Evolutionary conservation across 75 land plant genomes (phyloP).

Genomic region (Selaginella moellendorffii): DNA sequence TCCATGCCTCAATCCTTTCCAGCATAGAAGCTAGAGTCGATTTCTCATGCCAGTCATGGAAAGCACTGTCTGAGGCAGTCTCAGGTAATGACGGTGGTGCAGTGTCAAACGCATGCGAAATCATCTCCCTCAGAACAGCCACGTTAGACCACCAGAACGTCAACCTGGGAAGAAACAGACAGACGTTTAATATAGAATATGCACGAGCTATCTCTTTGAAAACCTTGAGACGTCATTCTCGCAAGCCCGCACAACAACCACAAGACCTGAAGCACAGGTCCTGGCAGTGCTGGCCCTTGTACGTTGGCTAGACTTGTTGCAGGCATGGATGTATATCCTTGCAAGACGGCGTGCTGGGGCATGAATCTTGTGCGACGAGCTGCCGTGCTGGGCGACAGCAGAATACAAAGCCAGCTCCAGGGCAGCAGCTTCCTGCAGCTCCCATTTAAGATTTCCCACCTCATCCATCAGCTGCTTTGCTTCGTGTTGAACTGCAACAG

Average conservation of each 20-base stretch:
- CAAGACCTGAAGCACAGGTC: conserved; percentile 61
- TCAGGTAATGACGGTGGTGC: conserved; percentile 13
- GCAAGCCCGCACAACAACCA: conserved; percentile 61
- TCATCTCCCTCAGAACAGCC: conserved; percentile 60
- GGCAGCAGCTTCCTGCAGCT: conserved; percentile 74
- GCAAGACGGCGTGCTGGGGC: conserved; percentile 91
- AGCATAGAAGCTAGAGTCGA: conserved; percentile 52
- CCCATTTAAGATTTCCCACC: conserved; percentile 60
- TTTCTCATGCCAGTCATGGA: conserved; percentile 67
- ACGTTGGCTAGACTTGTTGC: conserved; percentile 55
- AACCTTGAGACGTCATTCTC: conserved; percentile 91
- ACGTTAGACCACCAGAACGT: conserved; percentile 93
- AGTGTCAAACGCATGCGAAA: conserved; percentile 52
- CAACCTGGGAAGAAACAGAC: too few species aligned
- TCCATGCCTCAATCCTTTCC: conserved; percentile 72
- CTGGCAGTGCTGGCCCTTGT: conserved; percentile 60
- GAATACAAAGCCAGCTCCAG: conserved; percentile 82
- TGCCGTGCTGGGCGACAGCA: conserved; percentile 68
- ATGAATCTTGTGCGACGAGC: conserved; percentile 79
- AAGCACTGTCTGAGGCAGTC: neutral
- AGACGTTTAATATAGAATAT: neutral
- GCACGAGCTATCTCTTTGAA: neutral
- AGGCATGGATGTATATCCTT: conserved; percentile 75
- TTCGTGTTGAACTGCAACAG: conserved; percentile 20
- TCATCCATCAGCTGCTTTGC: conserved; percentile 42